These are phyloP conservation scores for Monilinia vaccinii-corymbosi DNA, from an alignment of 2,329 filamentous ascomycete species.

Conservation along the genomic window DNA sequence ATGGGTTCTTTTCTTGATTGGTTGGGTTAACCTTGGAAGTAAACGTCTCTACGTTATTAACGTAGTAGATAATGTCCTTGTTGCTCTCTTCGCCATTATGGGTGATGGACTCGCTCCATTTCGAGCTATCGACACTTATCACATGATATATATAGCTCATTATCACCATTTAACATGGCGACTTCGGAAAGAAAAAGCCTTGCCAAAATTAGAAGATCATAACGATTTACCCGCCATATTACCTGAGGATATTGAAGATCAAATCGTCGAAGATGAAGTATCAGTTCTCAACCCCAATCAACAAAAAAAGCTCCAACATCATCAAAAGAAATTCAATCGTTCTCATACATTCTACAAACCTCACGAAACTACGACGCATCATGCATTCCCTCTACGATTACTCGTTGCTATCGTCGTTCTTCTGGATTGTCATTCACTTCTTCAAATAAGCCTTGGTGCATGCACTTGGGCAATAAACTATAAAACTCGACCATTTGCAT, in stretches of 20 bases:
- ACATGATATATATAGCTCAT: slow-evolving; percentile 59
- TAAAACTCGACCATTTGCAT: slow-evolving; percentile 55
- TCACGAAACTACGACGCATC: slow-evolving; percentile 74
- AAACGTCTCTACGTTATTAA: slow-evolving; percentile 61
- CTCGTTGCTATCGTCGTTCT: slow-evolving; percentile 71
- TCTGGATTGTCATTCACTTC: slow-evolving; percentile 67
- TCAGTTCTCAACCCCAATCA: slow-evolving; percentile 58
- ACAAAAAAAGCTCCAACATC: slow-evolving; percentile 62
- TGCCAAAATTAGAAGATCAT: slow-evolving; percentile 49
- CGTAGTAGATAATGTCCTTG: slow-evolving; percentile 61
- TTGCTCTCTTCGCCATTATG: slow-evolving; percentile 62
- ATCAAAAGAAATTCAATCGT: slow-evolving; percentile 70
- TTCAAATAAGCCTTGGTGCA: slow-evolving; percentile 72
- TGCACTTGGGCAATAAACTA: slow-evolving; percentile 74
- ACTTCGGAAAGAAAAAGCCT: slow-evolving; percentile 43
- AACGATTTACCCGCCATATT: slow-evolving; percentile 46
- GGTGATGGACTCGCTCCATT: slow-evolving; percentile 67
- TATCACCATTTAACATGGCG: slow-evolving; percentile 56
- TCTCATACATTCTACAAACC: slow-evolving; percentile 87
- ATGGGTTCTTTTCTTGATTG: slow-evolving; percentile 87
- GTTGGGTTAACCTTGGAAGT: slow-evolving; percentile 76
- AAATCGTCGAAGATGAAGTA: slow-evolving; percentile 35
- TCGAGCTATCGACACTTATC: slow-evolving; percentile 73
- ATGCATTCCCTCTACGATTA: slow-evolving; percentile 65
- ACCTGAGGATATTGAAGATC: slow-evolving; percentile 20